A percentile compares a stretch with the other conserved stretches of the same genome.
Evolutionary conservation across 768 basidiomycete species (phyloP).

Genomic region (Dacryopinax spathularia): DNA sequence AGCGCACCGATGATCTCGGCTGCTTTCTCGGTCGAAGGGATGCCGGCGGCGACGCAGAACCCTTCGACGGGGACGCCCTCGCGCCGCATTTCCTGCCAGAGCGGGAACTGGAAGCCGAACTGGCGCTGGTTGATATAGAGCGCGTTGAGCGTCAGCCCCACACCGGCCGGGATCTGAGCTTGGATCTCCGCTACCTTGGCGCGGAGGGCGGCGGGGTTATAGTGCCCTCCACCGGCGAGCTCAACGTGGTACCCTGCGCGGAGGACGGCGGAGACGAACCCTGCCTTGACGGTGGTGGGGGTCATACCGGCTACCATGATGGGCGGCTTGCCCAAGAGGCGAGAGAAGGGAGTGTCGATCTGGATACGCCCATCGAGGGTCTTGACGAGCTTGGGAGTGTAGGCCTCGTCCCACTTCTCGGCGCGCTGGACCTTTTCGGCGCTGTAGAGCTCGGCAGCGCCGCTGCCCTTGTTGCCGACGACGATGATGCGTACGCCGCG

Average conservation of each 20-base stretch:
- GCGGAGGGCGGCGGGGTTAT: constrained; percentile 78
- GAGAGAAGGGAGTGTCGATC: constrained; percentile 92
- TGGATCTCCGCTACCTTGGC: constrained; percentile 89
- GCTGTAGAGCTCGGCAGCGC: constrained; percentile 74
- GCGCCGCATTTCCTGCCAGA: constrained; percentile 94
- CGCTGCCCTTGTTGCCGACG: constrained; percentile 79
- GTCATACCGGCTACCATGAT: constrained; percentile 99
- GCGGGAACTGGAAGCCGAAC: constrained; percentile 89
- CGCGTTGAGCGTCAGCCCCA: constrained; percentile 85
- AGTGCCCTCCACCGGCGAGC: constrained; percentile 95
- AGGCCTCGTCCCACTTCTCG: constrained; percentile 85
- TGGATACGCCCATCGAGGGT: constrained; percentile 85
- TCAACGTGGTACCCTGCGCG: constrained; percentile 93
- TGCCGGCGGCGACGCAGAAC: constrained; percentile 97
- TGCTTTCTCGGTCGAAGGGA: constrained; percentile 93
- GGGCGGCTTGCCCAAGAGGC: constrained; percentile 88
- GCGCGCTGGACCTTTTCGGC: constrained; percentile 53
- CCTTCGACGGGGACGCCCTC: constrained; percentile 95
- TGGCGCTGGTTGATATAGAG: constrained; percentile 98
- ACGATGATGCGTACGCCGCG: constrained; percentile 84
- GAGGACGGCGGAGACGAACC: constrained; percentile 85
- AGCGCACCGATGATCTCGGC: constrained; percentile 86
- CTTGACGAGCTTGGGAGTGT: constrained; percentile 69
- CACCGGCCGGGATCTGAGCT: constrained; percentile 64
- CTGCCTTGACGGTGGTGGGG: constrained; percentile 86